Conservation (phyloP, 805 yeast genomes). For the Ogataea zsoltii region DNA sequence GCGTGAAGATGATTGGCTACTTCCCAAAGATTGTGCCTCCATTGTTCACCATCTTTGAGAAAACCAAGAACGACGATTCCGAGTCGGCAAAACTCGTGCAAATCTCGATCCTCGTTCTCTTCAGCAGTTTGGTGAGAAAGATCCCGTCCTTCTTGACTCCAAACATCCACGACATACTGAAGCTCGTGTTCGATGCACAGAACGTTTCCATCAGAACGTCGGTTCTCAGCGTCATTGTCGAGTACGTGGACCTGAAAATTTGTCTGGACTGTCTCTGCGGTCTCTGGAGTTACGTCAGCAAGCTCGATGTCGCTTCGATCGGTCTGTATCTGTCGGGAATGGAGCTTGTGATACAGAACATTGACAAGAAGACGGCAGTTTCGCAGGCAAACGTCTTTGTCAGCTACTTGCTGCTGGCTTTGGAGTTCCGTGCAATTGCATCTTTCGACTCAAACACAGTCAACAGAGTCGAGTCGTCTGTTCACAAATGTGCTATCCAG, state of each 20-base stretch:
- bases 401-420: conserved; percentile 64
- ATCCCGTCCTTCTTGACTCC: conserved; percentile 84
- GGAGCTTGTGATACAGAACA: conserved; percentile 61
- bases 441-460: conserved; percentile 70
- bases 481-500: conserved; percentile 69
- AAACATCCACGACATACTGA: conserved; percentile 61
- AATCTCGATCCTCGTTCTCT: conserved; percentile 66
- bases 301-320: conserved; percentile 47
- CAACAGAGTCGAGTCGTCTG: conserved; percentile 76
- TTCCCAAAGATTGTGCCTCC: conserved; percentile 86
- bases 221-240: conserved; percentile 60
- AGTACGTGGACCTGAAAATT: conserved; percentile 65
- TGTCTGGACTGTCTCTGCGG: conserved; percentile 61
- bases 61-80: conserved; percentile 29
- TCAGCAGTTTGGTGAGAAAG: conserved; percentile 74
- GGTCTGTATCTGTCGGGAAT: conserved; percentile 71
- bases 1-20: conserved; percentile 81
- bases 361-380: conserved; percentile 78
- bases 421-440: conserved; percentile 66
- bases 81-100: conserved; percentile 50
- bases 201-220: conserved; percentile 61
- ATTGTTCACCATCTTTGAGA: conserved; percentile 58
- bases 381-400: conserved; percentile 66
- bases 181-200: conserved; percentile 55
- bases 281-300: conserved; percentile 54